Base-by-base conservation (phyloP, 805 yeast species). In the Saturnispora gosingensis region DNA sequence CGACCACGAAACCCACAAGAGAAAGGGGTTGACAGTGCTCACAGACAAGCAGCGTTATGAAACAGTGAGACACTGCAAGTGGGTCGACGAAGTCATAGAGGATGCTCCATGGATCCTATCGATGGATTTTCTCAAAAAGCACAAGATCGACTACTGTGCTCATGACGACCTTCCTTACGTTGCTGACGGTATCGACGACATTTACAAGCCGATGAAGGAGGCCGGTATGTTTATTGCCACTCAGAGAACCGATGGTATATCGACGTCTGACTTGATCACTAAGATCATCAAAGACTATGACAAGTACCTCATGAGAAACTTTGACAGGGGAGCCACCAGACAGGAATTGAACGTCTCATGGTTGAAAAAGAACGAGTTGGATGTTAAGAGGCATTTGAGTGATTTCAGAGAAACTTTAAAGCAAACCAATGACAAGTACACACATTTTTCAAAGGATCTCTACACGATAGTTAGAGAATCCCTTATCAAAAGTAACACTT, bases 11-110 rank as follows among this genome's bases (percentile, higher is more conserved):
- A 91, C 98, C 2, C 98, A 93, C 70, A 85, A 82, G 59, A 75
- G 90, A 55, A 93, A 93, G 66, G 99, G 99, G 1, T 71, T 93
- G 57, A 93, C 99, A 0, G 99, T 93, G 5, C 73, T 93, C 53
- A 78, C 86, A 2, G 98, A 90, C 64, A 72, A 78, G 56, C 97
- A 91, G 65, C 80, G 99, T 54, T 82, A 83, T 59, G 98, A 91
- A 58, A 85, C 97, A n/a, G 72, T 93, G 54, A 77, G 78, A 54
- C 99, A 93, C 69, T 93, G 99, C 68, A 81, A 75, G 61, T 93
- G 99, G 99, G 99, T 93, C 24, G 98, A 93, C 66, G 98, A 93
- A 67, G 98, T 93, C 28, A 75, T 93, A 50, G 89, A 91, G 28
- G 74, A 87, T 66, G 96, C 97, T 2, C 99, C 99, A 13, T 93